These are phyloP conservation scores for Pseudophaeomoniella oleicola DNA, from an alignment of 2,329 filamentous ascomycete species.

Conservation along the genomic window DNA sequence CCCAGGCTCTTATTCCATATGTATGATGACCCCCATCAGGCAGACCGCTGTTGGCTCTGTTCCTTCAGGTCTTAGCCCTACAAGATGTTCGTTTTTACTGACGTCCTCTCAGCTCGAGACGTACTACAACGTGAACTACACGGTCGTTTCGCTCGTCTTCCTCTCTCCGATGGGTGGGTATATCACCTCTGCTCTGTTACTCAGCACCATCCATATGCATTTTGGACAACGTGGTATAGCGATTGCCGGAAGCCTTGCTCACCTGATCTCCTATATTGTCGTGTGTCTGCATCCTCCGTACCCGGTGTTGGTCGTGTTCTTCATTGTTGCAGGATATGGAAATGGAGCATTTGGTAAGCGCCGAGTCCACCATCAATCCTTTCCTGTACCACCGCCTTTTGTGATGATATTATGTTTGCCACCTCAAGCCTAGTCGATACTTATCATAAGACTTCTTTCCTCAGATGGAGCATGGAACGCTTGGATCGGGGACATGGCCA, in stretches of 20 bases:
- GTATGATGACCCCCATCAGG: too few relatives aligned
- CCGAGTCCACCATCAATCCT: not conserved
- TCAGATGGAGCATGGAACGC: slow-evolving; percentile 39
- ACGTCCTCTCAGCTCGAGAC: slow-evolving; percentile 23
- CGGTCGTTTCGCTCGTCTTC: slow-evolving; percentile 33
- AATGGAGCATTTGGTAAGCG: slow-evolving; percentile 49
- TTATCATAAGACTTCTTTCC: slow-evolving; percentile 4
- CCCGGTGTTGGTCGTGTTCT: slow-evolving; percentile 48
- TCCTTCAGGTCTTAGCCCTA: too few relatives aligned
- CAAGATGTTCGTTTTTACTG: slow-evolving; percentile 9
- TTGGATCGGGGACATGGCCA: slow-evolving; percentile 56
- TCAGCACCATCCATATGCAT: slow-evolving; percentile 25
- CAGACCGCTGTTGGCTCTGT: too few relatives aligned
- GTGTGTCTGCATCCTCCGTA: slow-evolving; percentile 56
- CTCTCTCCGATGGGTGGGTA: slow-evolving; percentile 35
- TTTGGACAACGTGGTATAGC: slow-evolving; percentile 60
- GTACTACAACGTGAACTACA: slow-evolving; percentile 29
- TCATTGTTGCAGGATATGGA: slow-evolving; percentile 54
- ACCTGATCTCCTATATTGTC: slow-evolving; percentile 50
- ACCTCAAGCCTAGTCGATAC: too few relatives aligned
- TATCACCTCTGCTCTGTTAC: slow-evolving; percentile 27
- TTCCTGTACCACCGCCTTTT: not conserved
- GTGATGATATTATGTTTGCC: too few relatives aligned
- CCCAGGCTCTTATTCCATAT: slow-evolving; percentile 32
- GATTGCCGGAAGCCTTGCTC: slow-evolving; percentile 45